phyloP scores from a whole-genome alignment of 1,139 yeast genomes.

The Yamadazyma sp. region DNA sequence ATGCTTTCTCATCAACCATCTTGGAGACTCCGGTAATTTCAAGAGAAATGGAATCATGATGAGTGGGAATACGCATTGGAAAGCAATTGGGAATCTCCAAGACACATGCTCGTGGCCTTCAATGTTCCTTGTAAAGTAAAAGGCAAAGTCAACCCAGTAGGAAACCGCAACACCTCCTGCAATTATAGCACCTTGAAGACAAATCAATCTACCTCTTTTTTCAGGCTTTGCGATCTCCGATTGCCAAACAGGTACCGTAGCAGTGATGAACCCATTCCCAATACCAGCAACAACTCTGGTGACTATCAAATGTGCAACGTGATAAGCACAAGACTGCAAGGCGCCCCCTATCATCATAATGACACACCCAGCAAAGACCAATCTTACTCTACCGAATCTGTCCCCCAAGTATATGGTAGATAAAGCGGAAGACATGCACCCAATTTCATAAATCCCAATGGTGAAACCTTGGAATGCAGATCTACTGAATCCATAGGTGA shows the following conservation, averaged over 20 bases:
- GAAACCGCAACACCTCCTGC: slow-evolving; percentile 42
- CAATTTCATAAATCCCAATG: slow-evolving; percentile 38
- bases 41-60: slow-evolving; percentile 27
- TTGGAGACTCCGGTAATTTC: slow-evolving; percentile 51
- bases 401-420: slow-evolving; percentile 39
- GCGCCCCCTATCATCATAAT: slow-evolving; percentile 39
- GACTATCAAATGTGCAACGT: slow-evolving; percentile 33
- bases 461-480: slow-evolving; percentile 36
- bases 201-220: slow-evolving; percentile 34
- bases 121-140: slow-evolving; percentile 30
- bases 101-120: slow-evolving; percentile 18
- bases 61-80: slow-evolving; percentile 40
- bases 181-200: slow-evolving; percentile 38
- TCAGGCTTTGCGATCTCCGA: slow-evolving; percentile 37
- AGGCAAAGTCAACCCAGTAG: slow-evolving; percentile 48
- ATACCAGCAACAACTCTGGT: slow-evolving; percentile 47
- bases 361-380: slow-evolving; percentile 31
- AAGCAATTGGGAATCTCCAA: slow-evolving; percentile 52
- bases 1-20: slow-evolving; percentile 45
- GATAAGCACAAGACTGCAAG: slow-evolving; percentile 33
- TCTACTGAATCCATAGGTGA: slow-evolving; percentile 17
- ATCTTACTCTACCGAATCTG: slow-evolving; percentile 31
- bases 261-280: slow-evolving; percentile 39
- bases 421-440: slow-evolving; percentile 35
- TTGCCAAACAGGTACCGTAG: slow-evolving; percentile 42